Evolutionary conservation across 2,329 filamentous ascomycete genomes (phyloP).

Genomic region (Cordyceps cicadae): DNA sequence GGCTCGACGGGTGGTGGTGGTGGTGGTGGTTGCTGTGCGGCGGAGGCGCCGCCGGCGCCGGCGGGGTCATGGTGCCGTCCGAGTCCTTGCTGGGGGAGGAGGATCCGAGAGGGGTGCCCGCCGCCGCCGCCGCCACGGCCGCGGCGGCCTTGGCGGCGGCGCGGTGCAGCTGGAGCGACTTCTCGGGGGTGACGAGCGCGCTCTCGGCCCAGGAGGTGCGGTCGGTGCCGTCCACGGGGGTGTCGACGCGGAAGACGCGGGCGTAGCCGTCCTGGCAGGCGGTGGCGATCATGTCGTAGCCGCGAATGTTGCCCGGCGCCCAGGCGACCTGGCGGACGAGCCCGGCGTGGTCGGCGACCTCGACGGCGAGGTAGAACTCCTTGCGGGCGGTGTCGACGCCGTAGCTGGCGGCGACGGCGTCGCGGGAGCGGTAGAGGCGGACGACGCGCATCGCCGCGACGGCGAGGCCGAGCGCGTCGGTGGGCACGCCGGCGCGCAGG

Average conservation of each 20-base stretch:
- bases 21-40: conserved; percentile 22
- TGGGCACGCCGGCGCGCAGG: conserved; percentile 69
- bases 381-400: conserved; percentile 51
- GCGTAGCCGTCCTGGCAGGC: conserved; percentile 88
- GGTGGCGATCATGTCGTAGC: conserved; percentile 83
- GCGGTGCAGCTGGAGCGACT: conserved; percentile 16
- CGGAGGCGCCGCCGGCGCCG: not conserved
- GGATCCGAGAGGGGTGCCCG: not conserved
- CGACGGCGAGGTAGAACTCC: conserved; percentile 77
- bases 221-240: conserved; percentile 39
- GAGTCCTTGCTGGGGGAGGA: conserved; percentile 15
- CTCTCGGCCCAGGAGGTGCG: conserved; percentile 37
- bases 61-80: not conserved
- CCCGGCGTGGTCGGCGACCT: conserved; percentile 63
- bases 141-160: conserved; percentile 16
- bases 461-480: conserved; percentile 70
- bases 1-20: conserved; percentile 34
- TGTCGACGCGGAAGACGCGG: conserved; percentile 75
- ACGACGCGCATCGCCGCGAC: conserved; percentile 81
- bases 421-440: conserved; percentile 70
- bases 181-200: conserved; percentile 33
- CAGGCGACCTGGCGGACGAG: conserved; percentile 84
- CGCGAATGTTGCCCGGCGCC: conserved; percentile 84
- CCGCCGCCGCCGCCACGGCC: not conserved
- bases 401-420: conserved; percentile 43